Conservation (phyloP, 768 basidiomycete species). For the Mycena kentingensis region DNA sequence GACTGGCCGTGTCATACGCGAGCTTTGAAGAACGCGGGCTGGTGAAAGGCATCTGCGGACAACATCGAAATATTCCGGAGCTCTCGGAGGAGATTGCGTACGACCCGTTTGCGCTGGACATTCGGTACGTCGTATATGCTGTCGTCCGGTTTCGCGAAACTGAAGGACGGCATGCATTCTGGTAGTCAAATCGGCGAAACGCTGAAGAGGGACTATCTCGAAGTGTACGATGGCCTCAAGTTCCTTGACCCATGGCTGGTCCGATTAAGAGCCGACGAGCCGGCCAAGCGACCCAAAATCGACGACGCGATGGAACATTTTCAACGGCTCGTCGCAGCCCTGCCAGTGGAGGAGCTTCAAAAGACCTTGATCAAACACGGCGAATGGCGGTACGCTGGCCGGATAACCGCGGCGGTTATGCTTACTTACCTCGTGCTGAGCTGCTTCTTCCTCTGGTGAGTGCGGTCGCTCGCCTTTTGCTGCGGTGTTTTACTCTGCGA, state of each 20-base stretch:
- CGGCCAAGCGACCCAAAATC: conserved; percentile 14
- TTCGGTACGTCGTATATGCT: conserved; percentile 6
- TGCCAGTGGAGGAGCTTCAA: conserved; percentile 19
- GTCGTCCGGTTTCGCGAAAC: not conserved
- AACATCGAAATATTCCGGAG: conserved; percentile 23
- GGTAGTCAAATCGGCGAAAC: conserved; percentile 23
- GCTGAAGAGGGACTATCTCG: conserved; percentile 20
- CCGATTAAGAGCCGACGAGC: conserved; percentile 20
- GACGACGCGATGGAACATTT: conserved; percentile 12
- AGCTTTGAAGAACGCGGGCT: conserved; percentile 23
- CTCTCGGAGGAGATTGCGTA: conserved; percentile 22
- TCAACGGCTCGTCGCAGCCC: conserved; percentile 3
- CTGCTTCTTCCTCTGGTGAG: conserved; percentile 13
- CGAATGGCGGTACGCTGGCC: conserved; percentile 15
- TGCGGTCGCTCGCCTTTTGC: too few species aligned
- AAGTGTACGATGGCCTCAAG: conserved; percentile 12
- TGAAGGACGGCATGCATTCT: not conserved
- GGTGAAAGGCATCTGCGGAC: conserved; percentile 19
- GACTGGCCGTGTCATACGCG: conserved; percentile 20
- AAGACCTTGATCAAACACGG: conserved; percentile 8
- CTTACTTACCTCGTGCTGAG: conserved; percentile 12
- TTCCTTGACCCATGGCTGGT: conserved; percentile 18
- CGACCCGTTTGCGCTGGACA: conserved; percentile 22
- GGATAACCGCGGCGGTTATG: not conserved
- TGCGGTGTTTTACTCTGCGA: not conserved